Conservation (phyloP, 2,329 filamentous ascomycete species). For the Mariannaea sp. region DNA sequence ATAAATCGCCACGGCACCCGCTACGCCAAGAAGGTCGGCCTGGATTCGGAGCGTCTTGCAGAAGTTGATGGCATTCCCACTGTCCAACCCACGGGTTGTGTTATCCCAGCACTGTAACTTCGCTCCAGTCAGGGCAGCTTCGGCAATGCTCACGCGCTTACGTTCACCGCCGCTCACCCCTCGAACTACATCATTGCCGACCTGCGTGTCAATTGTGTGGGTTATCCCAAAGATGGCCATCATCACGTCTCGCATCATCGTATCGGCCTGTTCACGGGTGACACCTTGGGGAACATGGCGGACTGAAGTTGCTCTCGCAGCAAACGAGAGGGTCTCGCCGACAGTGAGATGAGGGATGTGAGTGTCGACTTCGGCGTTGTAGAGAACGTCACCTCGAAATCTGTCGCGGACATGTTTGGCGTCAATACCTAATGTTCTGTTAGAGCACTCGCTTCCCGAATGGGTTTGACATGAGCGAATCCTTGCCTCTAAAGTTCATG, state of each 20-base stretch:
- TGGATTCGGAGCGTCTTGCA: slow-evolving; percentile 34
- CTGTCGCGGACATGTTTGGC: slow-evolving; percentile 45
- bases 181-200: slow-evolving; percentile 70
- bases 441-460: no score
- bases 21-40: slow-evolving; percentile 36
- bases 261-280: slow-evolving; percentile 22
- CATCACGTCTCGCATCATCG: slow-evolving; percentile 56
- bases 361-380: slow-evolving; percentile 67
- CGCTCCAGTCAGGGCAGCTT: slow-evolving; percentile 53
- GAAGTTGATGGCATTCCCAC: slow-evolving; percentile 38
- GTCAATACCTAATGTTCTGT: slow-evolving; percentile 32
- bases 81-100: slow-evolving; percentile 38
- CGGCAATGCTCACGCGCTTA: slow-evolving; percentile 78
- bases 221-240: slow-evolving; percentile 78
- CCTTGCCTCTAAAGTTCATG: slow-evolving; percentile 58
- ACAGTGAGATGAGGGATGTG: slow-evolving; percentile 72
- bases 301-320: slow-evolving; percentile 64
- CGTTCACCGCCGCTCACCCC: slow-evolving; percentile 79
- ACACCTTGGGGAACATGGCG: slow-evolving; percentile 51
- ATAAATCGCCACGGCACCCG: slow-evolving; percentile 52
- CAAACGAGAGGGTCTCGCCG: slow-evolving; percentile 66
- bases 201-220: slow-evolving; percentile 73
- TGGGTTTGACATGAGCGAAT: no score
- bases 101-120: slow-evolving; percentile 44
- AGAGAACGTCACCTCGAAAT: slow-evolving; percentile 62